Evolutionary conservation across 78 protist species (phyloP).

Genomic region (Parvularia atlantis): DNA sequence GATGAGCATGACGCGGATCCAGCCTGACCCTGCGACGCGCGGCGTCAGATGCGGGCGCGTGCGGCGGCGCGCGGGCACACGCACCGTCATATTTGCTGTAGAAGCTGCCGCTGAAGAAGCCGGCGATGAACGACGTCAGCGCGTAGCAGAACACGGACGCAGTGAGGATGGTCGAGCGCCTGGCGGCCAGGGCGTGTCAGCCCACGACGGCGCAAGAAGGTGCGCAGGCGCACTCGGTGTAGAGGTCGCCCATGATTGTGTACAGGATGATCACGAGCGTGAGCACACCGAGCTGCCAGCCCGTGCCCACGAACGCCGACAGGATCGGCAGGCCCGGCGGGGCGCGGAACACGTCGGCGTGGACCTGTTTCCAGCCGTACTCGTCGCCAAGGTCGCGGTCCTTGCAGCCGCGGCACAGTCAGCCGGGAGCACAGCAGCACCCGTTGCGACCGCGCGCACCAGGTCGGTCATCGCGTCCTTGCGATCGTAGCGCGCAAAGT

Average conservation of each 20-base stretch:
- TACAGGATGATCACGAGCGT: constrained; percentile 24
- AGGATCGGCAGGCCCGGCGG: constrained; percentile 35
- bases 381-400: constrained; percentile 50
- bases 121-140: constrained; percentile 40
- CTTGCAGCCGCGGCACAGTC: not conserved
- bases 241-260: constrained; percentile 31
- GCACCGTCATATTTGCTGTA: constrained; percentile 32
- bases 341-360: constrained; percentile 73
- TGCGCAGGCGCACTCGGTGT: not conserved
- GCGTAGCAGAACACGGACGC: constrained; percentile 37
- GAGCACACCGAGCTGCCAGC: constrained; percentile 43
- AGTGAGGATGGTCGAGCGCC: constrained; percentile 51
- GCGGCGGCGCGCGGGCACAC: not conserved
- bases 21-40: constrained; percentile 19
- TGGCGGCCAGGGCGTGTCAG: not conserved
- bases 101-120: constrained; percentile 26
- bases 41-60: not conserved
- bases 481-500: constrained; percentile 39
- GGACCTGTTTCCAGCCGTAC: constrained; percentile 67
- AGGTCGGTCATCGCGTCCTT: constrained; percentile 38
- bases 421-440: not conserved
- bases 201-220: too few relatives aligned
- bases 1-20: constrained; percentile 56
- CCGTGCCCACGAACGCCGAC: constrained; percentile 58
- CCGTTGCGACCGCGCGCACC: not conserved